Percentiles rank a stretch among this genome's conserved stretches.
phyloP scores from a whole-genome alignment of 176 grass and related monocot species.

The Hyparrhenia diplandra region DNA sequence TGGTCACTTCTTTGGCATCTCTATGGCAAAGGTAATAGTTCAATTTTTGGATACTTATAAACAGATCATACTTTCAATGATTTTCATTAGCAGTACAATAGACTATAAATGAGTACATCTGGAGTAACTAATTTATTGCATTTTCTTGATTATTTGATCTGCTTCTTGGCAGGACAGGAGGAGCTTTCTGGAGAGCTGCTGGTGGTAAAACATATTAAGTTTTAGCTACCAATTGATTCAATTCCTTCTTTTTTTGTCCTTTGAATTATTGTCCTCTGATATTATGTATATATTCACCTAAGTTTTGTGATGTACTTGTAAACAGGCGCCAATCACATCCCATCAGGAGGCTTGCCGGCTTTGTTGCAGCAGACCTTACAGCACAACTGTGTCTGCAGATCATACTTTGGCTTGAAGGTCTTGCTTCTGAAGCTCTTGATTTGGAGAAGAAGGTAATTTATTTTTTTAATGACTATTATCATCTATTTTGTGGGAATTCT shows the following conservation, averaged over 20 bases:
- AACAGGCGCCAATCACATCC: conserved; percentile 75
- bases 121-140: conserved; percentile 28
- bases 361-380: conserved; percentile 62
- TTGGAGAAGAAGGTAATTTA: conserved; percentile 75
- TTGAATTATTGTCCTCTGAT: not conserved
- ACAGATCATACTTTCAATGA: not conserved
- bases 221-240: not conserved
- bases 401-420: conserved; percentile 91
- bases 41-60: not conserved
- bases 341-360: conserved; percentile 89
- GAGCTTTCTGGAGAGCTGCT: conserved; percentile 72
- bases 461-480: not conserved
- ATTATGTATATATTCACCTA: not conserved
- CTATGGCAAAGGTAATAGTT: conserved; percentile 81
- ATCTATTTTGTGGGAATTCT: not conserved
- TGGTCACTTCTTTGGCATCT: conserved; percentile 99
- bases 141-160: conserved; percentile 31
- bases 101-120: not conserved
- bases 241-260: not conserved
- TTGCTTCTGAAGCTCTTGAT: conserved; percentile 94
- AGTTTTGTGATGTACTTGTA: conserved; percentile 18
- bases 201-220: conserved; percentile 53
- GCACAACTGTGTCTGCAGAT: conserved; percentile 75
- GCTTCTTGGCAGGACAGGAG: conserved; percentile 64
- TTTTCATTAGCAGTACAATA: conserved; percentile 12